These are phyloP conservation scores for Acacia crassicarpa DNA, from an alignment of 306 rosid genomes.

Conservation along the genomic window DNA sequence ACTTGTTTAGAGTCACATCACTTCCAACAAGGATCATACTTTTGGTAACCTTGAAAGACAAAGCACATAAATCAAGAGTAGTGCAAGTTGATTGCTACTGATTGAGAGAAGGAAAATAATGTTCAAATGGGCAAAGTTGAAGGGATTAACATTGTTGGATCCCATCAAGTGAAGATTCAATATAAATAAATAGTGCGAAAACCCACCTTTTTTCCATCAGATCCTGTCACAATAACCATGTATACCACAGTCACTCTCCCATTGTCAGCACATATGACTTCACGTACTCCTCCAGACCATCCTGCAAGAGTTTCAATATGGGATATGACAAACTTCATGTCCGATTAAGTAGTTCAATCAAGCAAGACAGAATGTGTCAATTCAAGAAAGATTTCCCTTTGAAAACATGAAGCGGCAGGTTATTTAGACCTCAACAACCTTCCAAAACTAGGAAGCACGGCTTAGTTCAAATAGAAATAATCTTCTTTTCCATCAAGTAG, in stretches of 20 bases:
- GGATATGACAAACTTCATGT: background rate
- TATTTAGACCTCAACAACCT: background rate
- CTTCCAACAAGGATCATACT: slow-evolving; percentile 2
- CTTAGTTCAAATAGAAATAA: background rate
- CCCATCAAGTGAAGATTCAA: background rate
- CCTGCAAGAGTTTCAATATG: slow-evolving; percentile 46
- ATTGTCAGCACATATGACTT: slow-evolving; percentile 75
- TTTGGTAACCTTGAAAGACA: background rate
- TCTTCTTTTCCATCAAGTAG: no score
- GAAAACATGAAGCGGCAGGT: background rate
- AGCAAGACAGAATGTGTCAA: background rate
- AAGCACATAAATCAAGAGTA: background rate
- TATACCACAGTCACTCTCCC: slow-evolving; percentile 91
- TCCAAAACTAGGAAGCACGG: background rate
- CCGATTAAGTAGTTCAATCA: background rate
- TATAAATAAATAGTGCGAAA: background rate
- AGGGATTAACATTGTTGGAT: background rate
- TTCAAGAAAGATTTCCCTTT: background rate
- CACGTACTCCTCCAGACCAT: slow-evolving; percentile 94
- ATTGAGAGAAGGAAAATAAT: background rate
- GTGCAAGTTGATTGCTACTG: background rate
- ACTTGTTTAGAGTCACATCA: background rate
- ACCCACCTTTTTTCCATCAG: slow-evolving; percentile 70
- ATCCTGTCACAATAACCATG: slow-evolving; percentile 65
- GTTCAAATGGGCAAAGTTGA: background rate